Evolutionary conservation across 805 yeast species (phyloP).

Genomic region (Cyberlindnera americana): DNA sequence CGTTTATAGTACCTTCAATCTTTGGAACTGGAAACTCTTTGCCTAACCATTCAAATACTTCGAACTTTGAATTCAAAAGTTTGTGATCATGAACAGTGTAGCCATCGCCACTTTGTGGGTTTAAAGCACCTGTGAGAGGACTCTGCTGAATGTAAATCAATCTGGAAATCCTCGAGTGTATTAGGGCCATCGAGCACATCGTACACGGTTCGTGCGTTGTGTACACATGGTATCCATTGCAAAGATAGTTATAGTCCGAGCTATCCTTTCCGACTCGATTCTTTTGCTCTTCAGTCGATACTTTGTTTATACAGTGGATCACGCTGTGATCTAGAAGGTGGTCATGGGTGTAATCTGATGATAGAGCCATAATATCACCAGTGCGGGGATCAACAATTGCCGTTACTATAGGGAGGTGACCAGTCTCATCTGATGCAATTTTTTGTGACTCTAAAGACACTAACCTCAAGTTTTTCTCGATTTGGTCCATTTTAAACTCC

Average conservation of each 20-base stretch:
- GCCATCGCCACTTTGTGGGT: constrained; percentile 54
- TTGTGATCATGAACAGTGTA: constrained; percentile 74
- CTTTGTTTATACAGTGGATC: constrained; percentile 62
- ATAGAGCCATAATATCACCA: constrained; percentile 36
- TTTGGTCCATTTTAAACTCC: constrained; percentile 43
- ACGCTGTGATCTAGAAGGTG: constrained; percentile 71
- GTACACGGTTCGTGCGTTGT: constrained; percentile 95
- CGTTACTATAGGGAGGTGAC: constrained; percentile 47
- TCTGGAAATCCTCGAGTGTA: constrained; percentile 80
- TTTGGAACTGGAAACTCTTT: constrained; percentile 26
- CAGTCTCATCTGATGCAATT: constrained; percentile 19
- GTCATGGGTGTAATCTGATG: constrained; percentile 37
- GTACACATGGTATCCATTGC: constrained; percentile 73
- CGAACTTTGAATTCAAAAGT: constrained; percentile 83
- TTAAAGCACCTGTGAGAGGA: constrained; percentile 50
- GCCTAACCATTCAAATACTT: constrained; percentile 71
- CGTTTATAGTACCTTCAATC: constrained; percentile 27
- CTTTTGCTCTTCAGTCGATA: constrained; percentile 53
- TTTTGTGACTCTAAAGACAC: constrained; percentile 30
- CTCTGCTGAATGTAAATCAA: constrained; percentile 56
- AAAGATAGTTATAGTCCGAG: constrained; percentile 47
- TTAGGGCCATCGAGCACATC: constrained; percentile 95
- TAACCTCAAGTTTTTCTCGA: constrained; percentile 30
- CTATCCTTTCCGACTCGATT: constrained; percentile 31
- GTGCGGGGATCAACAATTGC: constrained; percentile 58